Evolutionary conservation across 345 rosid species (phyloP), one percentile per base, ranked within the genome.

Genomic region (Linum lewisii): DNA sequence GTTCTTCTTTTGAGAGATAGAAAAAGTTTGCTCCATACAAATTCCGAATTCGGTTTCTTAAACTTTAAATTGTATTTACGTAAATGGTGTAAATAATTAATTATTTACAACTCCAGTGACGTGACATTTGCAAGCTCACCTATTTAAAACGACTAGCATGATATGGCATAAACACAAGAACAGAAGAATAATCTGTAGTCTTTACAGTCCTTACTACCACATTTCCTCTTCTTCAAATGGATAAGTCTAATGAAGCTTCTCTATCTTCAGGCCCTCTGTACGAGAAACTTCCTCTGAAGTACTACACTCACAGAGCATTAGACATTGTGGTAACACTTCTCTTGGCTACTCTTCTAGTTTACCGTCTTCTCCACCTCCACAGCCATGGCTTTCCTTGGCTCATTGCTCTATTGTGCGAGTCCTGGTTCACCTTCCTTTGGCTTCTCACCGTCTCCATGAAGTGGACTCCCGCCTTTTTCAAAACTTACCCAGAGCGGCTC

Each of bases 371-470:
- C 7, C 36, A 61, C 38, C 69, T 79, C 23, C 19, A 36, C 1
- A 45, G 60, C 57, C 77, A 72, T 50, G 91, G 83, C 13, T 34
- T 60, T 42, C 63, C 66, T 10, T 87, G 88, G 97, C 21, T 76
- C 45, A 75, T 87, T 18, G 90, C 88, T 34, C 68, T 87, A 53
- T 36, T 74, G 0, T 90, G 95, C 59, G 92, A 90, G 74, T 67
- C 78, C 7, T 77, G 61, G 52, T 86, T 90, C 73, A 54, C 82
- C 15, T 75, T 81, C 69, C 0, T 56, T 14, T 90, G 90, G 92
- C 4, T 74, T 36, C 65, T 84, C 68, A 22, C 61, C 19, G 36
- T 77, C 34, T 68, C 7, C 75, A 42, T 19, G 51, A 84, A 82
- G 72, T 86, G 97, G 90, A 84, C 63, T 63, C 95, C 84, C 24